Percentiles rank a stretch among this genome's conserved stretches.
phyloP scores from a whole-genome alignment of 2,329 filamentous ascomycete species.

The Colletotrichum sp. region DNA sequence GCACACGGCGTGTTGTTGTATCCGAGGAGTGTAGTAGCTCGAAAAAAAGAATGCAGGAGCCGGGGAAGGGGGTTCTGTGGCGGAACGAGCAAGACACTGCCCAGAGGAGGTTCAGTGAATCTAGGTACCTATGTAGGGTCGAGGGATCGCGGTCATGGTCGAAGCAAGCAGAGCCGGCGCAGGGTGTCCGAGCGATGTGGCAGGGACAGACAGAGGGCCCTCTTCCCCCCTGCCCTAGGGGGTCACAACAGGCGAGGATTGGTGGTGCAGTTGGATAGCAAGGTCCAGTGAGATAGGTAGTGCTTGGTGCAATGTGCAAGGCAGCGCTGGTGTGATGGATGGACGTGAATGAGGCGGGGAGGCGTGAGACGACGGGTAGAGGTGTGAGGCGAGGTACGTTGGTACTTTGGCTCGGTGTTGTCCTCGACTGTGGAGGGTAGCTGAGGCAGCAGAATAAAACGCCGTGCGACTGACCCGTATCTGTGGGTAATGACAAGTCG shows the following conservation, averaged over 20 bases:
- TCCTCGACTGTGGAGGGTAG: slow-evolving; percentile 5
- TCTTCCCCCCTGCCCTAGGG: background rate
- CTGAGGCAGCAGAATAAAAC: slow-evolving; percentile 17
- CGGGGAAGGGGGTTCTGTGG: background rate
- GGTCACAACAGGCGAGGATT: background rate
- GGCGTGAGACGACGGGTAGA: background rate
- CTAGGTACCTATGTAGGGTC: background rate
- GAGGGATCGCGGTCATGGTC: background rate
- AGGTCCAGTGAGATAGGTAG: too few species aligned
- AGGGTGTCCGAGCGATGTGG: slow-evolving; percentile 3
- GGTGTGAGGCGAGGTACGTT: slow-evolving; percentile 4
- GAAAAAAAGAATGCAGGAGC: background rate
- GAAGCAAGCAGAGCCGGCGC: slow-evolving; percentile 9
- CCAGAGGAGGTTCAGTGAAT: background rate
- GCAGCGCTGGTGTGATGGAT: background rate
- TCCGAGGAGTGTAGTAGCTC: background rate
- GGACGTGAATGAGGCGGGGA: background rate
- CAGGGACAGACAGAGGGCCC: background rate
- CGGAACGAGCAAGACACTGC: slow-evolving; percentile 12
- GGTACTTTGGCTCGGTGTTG: background rate
- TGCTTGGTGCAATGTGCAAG: background rate
- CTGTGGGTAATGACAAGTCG: slow-evolving; percentile 6
- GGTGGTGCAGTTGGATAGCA: background rate
- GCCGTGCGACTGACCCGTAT: background rate
- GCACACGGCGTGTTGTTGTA: background rate